Percentiles rank a stretch among this genome's conserved stretches.
Evolutionary conservation across 1,139 yeast genomes (phyloP).

Genomic region (Candida sp.): DNA sequence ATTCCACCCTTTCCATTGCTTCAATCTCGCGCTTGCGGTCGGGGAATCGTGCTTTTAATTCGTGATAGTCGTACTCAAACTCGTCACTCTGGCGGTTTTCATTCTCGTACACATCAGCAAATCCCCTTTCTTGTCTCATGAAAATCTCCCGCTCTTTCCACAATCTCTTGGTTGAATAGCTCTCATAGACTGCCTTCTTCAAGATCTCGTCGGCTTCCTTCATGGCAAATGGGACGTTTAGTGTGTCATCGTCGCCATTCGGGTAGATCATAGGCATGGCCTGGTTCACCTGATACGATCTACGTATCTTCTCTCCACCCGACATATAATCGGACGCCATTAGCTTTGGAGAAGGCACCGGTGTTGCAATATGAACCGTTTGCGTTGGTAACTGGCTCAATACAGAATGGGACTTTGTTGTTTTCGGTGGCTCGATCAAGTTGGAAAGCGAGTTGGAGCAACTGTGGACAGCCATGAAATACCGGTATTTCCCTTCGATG

Average conservation of each 20-base stretch:
- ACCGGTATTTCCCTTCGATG: conserved; percentile 27
- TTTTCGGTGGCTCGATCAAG: conserved; percentile 62
- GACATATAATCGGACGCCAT: conserved; percentile 61
- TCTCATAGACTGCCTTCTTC: conserved; percentile 63
- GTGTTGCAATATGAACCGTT: conserved; percentile 81
- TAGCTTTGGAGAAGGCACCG: conserved; percentile 84
- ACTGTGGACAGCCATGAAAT: conserved; percentile 45
- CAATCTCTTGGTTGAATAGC: conserved; percentile 67
- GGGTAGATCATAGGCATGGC: conserved; percentile 85
- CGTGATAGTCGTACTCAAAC: conserved; percentile 23
- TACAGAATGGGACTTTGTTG: conserved; percentile 56
- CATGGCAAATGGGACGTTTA: conserved; percentile 70
- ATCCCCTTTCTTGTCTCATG: conserved; percentile 80
- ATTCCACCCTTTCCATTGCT: conserved; percentile 62
- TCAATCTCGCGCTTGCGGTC: conserved; percentile 35
- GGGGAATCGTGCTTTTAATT: conserved; percentile 29
- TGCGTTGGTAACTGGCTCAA: conserved; percentile 65
- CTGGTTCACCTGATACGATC: conserved; percentile 80
- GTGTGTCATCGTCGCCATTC: conserved; percentile 16
- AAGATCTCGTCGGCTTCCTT: conserved; percentile 74
- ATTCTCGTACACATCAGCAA: conserved; percentile 33
- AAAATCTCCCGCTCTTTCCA: conserved; percentile 75
- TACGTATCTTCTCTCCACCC: conserved; percentile 69
- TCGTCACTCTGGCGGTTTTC: conserved; percentile 18
- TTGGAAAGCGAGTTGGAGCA: conserved; percentile 59